These are phyloP conservation scores for Ustilago nuda DNA, from an alignment of 1,284 basidiomycete genomes.

Conservation along the genomic window DNA sequence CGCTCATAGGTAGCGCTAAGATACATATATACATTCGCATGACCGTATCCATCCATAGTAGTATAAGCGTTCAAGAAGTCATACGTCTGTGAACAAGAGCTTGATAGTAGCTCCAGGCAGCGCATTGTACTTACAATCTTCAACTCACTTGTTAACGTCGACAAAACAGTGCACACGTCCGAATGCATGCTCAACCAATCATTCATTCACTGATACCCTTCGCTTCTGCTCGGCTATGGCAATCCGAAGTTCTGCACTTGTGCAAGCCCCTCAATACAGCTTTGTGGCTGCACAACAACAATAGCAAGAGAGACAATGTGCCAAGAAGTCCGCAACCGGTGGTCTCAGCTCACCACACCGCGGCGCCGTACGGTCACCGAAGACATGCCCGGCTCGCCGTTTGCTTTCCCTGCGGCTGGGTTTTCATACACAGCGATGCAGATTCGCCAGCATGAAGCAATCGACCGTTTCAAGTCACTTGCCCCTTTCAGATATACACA, in stretches of 20 bases:
- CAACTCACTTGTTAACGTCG: neutral
- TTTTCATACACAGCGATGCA: neutral
- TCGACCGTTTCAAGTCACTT: neutral
- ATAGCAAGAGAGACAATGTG: neutral
- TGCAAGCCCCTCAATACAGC: constrained; percentile 2
- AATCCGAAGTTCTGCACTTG: neutral
- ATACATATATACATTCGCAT: too few species aligned
- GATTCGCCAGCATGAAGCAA: neutral
- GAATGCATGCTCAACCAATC: neutral
- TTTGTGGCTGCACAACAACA: neutral
- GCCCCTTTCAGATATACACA: neutral
- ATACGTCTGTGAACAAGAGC: too few species aligned
- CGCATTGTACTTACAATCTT: too few species aligned
- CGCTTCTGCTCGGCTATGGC: constrained; percentile 6
- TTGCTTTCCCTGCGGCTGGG: neutral
- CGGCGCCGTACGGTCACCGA: constrained; percentile 3
- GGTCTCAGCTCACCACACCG: neutral
- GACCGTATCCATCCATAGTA: too few species aligned
- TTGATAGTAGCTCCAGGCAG: too few species aligned
- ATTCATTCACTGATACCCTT: neutral
- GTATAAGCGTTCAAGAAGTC: too few species aligned
- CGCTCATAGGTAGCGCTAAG: too few species aligned
- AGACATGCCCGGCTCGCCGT: neutral
- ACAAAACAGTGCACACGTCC: neutral
- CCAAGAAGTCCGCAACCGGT: constrained; percentile 17